phyloP scores from a whole-genome alignment of 208 protist species.

The Naegleria lovaniensis region DNA sequence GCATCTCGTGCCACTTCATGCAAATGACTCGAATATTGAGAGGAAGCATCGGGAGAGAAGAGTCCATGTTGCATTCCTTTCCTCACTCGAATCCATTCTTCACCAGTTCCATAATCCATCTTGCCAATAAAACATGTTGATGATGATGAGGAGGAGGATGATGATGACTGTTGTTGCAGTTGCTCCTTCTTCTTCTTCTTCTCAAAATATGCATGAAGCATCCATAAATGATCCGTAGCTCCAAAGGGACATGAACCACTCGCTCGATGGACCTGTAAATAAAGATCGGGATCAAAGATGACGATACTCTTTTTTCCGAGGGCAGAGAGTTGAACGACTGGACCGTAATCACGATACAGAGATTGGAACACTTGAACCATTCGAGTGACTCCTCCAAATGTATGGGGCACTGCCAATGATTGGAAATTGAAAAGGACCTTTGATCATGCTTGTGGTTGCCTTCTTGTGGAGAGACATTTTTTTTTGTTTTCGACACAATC shows the following conservation, averaged over 20 bases:
- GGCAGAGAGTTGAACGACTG: neutral
- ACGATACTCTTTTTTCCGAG: constrained; percentile 6
- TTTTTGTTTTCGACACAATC: too few species aligned
- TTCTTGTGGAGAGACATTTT: neutral
- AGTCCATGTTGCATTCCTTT: neutral
- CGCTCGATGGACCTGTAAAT: neutral
- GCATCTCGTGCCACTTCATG: neutral
- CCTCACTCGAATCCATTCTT: neutral
- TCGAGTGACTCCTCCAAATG: neutral
- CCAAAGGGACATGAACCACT: constrained; percentile 1
- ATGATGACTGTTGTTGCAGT: too few species aligned
- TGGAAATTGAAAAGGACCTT: constrained; percentile 17
- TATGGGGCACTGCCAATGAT: neutral
- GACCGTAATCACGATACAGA: neutral
- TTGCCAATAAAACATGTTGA: neutral
- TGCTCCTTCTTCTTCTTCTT: neutral
- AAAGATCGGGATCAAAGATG: constrained; percentile 6
- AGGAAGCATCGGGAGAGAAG: neutral
- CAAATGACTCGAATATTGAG: neutral
- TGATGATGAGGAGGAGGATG: neutral
- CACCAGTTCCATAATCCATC: neutral
- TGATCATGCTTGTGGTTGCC: neutral
- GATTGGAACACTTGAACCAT: constrained; percentile 17
- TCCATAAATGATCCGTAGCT: constrained; percentile 16
- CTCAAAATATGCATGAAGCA: constrained; percentile 10